Conservation (phyloP, 495 filamentous ascomycete genomes). For the Gamarada debralockiae region DNA sequence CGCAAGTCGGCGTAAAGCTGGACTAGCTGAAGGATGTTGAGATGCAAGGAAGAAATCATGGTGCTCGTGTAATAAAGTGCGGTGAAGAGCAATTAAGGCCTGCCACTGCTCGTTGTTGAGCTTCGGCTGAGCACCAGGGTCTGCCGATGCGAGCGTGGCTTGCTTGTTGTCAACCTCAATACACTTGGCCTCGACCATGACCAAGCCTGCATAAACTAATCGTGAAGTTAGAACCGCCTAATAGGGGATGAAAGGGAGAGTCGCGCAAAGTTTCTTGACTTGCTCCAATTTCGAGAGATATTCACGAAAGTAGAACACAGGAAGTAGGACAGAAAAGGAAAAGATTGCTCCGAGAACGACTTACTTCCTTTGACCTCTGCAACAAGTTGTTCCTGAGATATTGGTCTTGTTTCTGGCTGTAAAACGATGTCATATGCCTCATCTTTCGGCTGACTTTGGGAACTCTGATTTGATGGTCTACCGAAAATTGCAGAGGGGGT, state of each 20-base stretch:
- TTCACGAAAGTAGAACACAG: no score
- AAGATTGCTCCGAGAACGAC: no score
- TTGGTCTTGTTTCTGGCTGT: slow-evolving; percentile 62
- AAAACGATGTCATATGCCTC: slow-evolving; percentile 15
- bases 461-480: not conserved
- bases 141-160: slow-evolving; percentile 32
- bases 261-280: no score
- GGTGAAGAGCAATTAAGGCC: slow-evolving; percentile 65
- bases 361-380: slow-evolving; percentile 60
- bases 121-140: slow-evolving; percentile 28
- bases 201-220: slow-evolving; percentile 64
- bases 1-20: slow-evolving; percentile 53
- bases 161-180: slow-evolving; percentile 61
- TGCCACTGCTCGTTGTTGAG: slow-evolving; percentile 67
- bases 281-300: no score
- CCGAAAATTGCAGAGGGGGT: not conserved
- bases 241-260: no score
- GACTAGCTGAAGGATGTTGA: slow-evolving; percentile 66
- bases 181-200: slow-evolving; percentile 78
- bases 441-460: not conserved
- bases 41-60: slow-evolving; percentile 80
- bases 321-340: no score
- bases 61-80: slow-evolving; percentile 70
- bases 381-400: slow-evolving; percentile 71
- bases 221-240: no score